These are phyloP conservation scores for Ciborinia camelliae DNA, from an alignment of 2,329 filamentous ascomycete genomes.

Conservation along the genomic window DNA sequence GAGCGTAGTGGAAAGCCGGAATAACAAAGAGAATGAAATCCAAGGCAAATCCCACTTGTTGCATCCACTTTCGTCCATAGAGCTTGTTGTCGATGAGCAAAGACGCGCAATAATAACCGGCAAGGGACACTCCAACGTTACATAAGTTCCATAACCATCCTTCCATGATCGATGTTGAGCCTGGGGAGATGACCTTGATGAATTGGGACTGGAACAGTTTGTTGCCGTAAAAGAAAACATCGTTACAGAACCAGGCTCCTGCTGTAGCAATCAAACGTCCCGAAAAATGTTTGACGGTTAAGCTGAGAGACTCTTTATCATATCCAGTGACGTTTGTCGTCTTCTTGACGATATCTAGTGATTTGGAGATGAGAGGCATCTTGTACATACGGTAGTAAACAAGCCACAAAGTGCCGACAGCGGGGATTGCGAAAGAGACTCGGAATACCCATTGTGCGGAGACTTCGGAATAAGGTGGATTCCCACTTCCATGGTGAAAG, in stretches of 20 bases:
- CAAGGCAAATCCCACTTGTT: constrained; percentile 88
- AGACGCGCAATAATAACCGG: constrained; percentile 79
- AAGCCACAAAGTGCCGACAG: constrained; percentile 87
- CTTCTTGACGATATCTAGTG: constrained; percentile 79
- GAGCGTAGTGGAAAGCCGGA: constrained; percentile 81
- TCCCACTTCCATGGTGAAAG: constrained; percentile 64
- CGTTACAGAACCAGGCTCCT: constrained; percentile 90
- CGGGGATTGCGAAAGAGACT: constrained; percentile 86
- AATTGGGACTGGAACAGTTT: constrained; percentile 94
- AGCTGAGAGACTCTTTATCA: constrained; percentile 75
- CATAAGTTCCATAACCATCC: constrained; percentile 90
- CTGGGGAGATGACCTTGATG: constrained; percentile 73
- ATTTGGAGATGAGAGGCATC: constrained; percentile 84
- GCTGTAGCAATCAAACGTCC: constrained; percentile 83
- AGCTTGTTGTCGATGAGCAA: constrained; percentile 52
- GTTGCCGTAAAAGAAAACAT: constrained; percentile 99
- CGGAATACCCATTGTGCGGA: constrained; percentile 88
- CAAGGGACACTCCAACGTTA: constrained; percentile 83
- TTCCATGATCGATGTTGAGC: constrained; percentile 65
- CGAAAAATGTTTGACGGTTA: constrained; percentile 80
- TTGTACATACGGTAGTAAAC: constrained; percentile 95
- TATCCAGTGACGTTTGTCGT: constrained; percentile 87
- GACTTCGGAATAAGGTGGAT: constrained; percentile 71
- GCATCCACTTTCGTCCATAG: constrained; percentile 95
- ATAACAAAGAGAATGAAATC: constrained; percentile 92